phyloP scores from a whole-genome alignment of 345 rosid species.

The Rubroshorea leprosula region DNA sequence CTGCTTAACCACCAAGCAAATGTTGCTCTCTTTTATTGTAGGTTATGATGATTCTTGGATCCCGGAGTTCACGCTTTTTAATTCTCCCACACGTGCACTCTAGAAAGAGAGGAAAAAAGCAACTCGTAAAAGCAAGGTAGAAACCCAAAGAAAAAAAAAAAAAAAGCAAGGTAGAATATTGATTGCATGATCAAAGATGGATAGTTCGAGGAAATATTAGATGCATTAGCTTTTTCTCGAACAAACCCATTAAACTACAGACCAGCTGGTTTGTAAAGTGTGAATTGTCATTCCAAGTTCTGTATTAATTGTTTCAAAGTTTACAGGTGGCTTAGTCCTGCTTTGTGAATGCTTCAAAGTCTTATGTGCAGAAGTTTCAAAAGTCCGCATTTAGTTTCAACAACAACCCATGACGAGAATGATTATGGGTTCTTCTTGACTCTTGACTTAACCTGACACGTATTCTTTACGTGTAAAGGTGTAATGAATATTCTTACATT shows the following conservation, averaged over 20 bases:
- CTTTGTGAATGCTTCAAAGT: background rate
- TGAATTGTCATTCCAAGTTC: background rate
- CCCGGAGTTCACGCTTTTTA: background rate
- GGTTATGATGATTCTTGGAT: background rate
- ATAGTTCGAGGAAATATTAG: background rate
- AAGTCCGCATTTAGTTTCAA: background rate
- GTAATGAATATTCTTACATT: no score
- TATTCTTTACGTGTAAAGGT: background rate
- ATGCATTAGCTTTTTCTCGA: background rate
- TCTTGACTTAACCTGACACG: background rate
- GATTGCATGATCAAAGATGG: background rate
- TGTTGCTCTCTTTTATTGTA: no score
- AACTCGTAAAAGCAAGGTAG: background rate
- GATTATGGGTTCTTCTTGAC: background rate
- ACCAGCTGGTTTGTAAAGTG: background rate
- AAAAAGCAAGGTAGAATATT: background rate
- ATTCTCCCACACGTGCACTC: background rate
- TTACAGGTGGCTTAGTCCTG: background rate
- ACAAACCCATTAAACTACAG: background rate
- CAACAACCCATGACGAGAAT: background rate
- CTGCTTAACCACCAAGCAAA: no score
- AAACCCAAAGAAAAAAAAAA: no score
- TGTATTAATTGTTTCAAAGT: no score
- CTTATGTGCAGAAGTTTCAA: background rate
- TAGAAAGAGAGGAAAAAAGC: background rate